Evolutionary conservation across 2,329 filamentous ascomycete genomes (phyloP).

Genomic region (Cyclaneusma minus): DNA sequence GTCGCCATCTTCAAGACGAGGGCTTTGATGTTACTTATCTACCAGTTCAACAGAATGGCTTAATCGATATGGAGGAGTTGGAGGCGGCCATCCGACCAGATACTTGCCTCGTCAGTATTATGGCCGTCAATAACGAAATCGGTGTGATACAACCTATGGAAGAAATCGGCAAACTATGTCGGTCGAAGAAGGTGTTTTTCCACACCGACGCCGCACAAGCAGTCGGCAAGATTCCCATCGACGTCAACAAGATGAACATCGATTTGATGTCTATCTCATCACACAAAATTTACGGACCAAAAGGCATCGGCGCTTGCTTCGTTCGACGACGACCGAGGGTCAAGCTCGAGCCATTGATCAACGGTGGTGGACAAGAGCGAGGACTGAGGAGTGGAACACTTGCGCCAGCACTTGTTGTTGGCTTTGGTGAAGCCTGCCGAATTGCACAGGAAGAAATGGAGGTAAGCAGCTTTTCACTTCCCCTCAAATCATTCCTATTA

Average conservation of each 20-base stretch:
- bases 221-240: conserved; percentile 93
- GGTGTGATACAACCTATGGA: conserved; percentile 95
- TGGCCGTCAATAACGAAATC: conserved; percentile 99
- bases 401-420: conserved; percentile 74
- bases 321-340: conserved; percentile 85
- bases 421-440: conserved; percentile 89
- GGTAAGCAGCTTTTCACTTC: conserved; percentile 40
- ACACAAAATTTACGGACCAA: conserved; percentile 97
- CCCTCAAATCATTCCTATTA: conserved; percentile 6
- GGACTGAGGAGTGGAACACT: conserved; percentile 88
- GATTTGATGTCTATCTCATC: conserved; percentile 98
- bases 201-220: conserved; percentile 94
- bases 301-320: conserved; percentile 93
- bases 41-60: conserved; percentile 73
- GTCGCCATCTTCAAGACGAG: conserved; percentile 89
- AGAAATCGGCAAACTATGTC: conserved; percentile 84
- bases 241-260: conserved; percentile 96
- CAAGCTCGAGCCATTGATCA: conserved; percentile 90
- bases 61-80: conserved; percentile 70
- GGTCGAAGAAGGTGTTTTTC: conserved; percentile 90
- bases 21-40: conserved; percentile 96
- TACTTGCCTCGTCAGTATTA: conserved; percentile 85
- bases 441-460: conserved; percentile 80
- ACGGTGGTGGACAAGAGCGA: conserved; percentile 88
- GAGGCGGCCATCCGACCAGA: conserved; percentile 83